These are phyloP conservation scores for Nyssa sinensis DNA, from an alignment of 148 eudicot species.

Conservation along the genomic window DNA sequence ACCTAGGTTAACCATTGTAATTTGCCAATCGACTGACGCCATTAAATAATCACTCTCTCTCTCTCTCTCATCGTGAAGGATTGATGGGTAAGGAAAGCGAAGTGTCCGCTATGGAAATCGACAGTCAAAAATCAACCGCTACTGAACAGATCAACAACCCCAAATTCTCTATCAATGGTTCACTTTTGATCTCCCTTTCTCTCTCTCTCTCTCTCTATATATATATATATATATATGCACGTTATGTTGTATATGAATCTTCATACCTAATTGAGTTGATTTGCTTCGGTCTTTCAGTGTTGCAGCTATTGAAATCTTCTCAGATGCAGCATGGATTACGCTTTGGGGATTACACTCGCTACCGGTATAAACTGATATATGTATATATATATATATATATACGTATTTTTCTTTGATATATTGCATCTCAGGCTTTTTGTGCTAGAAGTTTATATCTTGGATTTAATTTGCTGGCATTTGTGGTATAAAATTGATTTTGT, in stretches of 20 bases:
- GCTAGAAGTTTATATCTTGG: too few species aligned
- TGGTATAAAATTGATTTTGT: constrained; percentile 8
- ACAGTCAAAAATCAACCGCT: constrained; percentile 34
- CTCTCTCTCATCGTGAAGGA: not conserved
- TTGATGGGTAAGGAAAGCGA: constrained; percentile 65
- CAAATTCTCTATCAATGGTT: constrained; percentile 83
- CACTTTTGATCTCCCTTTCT: not conserved
- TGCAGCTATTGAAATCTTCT: constrained; percentile 83
- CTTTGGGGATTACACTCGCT: constrained; percentile 75
- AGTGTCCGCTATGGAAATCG: constrained; percentile 65
- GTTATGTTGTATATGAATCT: not conserved
- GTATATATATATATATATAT: too few species aligned
- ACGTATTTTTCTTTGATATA: too few species aligned
- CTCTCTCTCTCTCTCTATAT: not conserved
- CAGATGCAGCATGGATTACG: constrained; percentile 98
- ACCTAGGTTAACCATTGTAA: too few species aligned
- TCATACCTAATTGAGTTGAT: not conserved
- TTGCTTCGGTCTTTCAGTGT: constrained; percentile 37
- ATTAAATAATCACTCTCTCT: too few species aligned
- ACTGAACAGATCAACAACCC: constrained; percentile 55
- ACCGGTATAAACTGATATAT: constrained; percentile 28
- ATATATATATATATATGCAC: not conserved
- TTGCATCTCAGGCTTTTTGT: too few species aligned
- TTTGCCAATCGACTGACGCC: too few species aligned
- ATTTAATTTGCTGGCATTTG: not conserved